phyloP scores from a whole-genome alignment of 805 yeast genomes.

The Lachancea lanzarotensis region DNA sequence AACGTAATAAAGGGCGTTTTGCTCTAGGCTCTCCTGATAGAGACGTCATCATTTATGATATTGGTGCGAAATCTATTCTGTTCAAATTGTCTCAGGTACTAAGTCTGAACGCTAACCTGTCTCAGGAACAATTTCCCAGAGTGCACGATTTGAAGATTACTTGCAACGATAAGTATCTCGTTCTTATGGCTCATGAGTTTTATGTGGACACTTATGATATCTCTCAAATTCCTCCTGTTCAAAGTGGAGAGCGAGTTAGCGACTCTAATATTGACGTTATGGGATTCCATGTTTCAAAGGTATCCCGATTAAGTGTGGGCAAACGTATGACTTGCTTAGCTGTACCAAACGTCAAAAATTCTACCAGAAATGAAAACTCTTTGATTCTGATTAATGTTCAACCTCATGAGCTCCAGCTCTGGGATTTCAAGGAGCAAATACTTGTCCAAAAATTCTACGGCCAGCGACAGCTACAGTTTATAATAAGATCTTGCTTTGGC shows the following conservation, averaged over 20 bases:
- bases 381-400: slow-evolving; percentile 56
- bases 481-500: slow-evolving; percentile 74
- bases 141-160: slow-evolving; percentile 66
- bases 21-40: slow-evolving; percentile 75
- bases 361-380: slow-evolving; percentile 8
- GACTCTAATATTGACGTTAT: not conserved
- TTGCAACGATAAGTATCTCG: slow-evolving; percentile 52
- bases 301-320: slow-evolving; percentile 44
- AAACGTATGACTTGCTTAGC: slow-evolving; percentile 61
- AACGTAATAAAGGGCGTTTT: slow-evolving; percentile 38
- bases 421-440: slow-evolving; percentile 61
- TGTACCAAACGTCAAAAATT: slow-evolving; percentile 34
- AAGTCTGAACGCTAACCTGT: slow-evolving; percentile 22
- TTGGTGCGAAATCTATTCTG: slow-evolving; percentile 19
- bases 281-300: slow-evolving; percentile 29
- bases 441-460: slow-evolving; percentile 63
- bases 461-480: slow-evolving; percentile 59
- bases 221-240: slow-evolving; percentile 19
- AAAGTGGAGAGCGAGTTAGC: not conserved
- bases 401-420: slow-evolving; percentile 72
- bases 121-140: slow-evolving; percentile 36
- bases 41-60: slow-evolving; percentile 45
- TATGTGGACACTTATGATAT: slow-evolving; percentile 56
- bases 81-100: slow-evolving; percentile 25
- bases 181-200: slow-evolving; percentile 59